Percentiles rank a stretch among this genome's conserved stretches.
These are phyloP conservation scores for Termitomyces sp. DNA, from an alignment of 768 basidiomycete genomes.

Conservation along the genomic window DNA sequence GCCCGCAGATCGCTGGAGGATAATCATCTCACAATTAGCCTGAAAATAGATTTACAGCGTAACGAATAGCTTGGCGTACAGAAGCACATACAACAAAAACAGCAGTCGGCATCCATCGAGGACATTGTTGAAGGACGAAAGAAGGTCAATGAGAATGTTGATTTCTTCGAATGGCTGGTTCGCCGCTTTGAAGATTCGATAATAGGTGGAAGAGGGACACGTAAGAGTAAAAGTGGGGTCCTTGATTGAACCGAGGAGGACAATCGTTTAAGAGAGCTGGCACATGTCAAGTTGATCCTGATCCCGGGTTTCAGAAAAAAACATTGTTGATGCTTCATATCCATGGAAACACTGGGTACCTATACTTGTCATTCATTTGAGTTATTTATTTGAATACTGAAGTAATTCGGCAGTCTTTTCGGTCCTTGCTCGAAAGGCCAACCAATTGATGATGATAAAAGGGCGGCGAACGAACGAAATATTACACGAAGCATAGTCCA, in stretches of 20 bases:
- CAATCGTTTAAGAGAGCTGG: not conserved
- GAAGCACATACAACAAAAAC: slow-evolving; percentile 9
- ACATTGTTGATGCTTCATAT: too few relatives aligned
- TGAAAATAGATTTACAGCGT: not conserved
- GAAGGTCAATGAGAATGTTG: not conserved
- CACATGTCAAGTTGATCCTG: too few relatives aligned
- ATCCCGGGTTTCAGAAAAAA: not conserved
- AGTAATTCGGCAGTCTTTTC: too few relatives aligned
- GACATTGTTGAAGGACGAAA: not conserved
- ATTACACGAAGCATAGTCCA: too few relatives aligned
- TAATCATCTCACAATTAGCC: not conserved
- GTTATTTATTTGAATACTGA: too few relatives aligned
- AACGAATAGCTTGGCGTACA: not conserved
- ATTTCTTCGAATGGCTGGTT: not conserved
- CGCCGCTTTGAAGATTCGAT: not conserved
- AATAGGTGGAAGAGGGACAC: not conserved
- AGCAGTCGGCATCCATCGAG: slow-evolving; percentile 1
- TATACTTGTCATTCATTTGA: too few relatives aligned
- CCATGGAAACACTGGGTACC: too few relatives aligned
- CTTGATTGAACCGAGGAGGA: not conserved
- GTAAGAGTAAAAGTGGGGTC: not conserved
- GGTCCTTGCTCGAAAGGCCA: too few relatives aligned
- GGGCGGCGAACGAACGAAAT: too few relatives aligned
- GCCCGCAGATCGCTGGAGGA: slow-evolving; percentile 6
- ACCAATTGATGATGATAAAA: too few relatives aligned